Evolutionary conservation across 2,329 filamentous ascomycete genomes (phyloP).

Genomic region (Bipolaris oryzae): DNA sequence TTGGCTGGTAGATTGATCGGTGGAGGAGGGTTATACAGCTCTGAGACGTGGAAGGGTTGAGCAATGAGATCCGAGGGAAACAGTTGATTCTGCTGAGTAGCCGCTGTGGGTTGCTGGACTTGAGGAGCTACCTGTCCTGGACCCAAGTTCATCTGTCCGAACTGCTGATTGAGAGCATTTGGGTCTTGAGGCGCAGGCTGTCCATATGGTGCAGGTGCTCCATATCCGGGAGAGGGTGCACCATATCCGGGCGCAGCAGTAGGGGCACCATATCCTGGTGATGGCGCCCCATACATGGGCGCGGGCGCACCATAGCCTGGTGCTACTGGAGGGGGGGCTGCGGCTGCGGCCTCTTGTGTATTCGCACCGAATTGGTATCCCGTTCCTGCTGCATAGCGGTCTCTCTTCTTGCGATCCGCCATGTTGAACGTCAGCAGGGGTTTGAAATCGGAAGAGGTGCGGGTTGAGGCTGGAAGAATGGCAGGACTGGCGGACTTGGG

Average conservation of each 20-base stretch:
- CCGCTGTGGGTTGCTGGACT: slow-evolving; percentile 39
- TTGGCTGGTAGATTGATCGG: slow-evolving; percentile 90
- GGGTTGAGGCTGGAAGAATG: slow-evolving; percentile 16
- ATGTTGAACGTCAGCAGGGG: slow-evolving; percentile 30
- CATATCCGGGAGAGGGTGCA: slow-evolving; percentile 41
- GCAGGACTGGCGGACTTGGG: slow-evolving; percentile 23
- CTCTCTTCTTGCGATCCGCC: slow-evolving; percentile 75
- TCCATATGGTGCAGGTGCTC: slow-evolving; percentile 30
- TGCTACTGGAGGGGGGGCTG: slow-evolving; percentile 41
- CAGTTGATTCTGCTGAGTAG: slow-evolving; percentile 71
- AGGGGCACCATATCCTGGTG: slow-evolving; percentile 43
- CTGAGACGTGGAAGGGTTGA: slow-evolving; percentile 91
- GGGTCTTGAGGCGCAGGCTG: slow-evolving; percentile 63
- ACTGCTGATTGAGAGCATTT: slow-evolving; percentile 72
- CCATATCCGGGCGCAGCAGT: slow-evolving; percentile 48
- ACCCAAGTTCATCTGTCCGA: slow-evolving; percentile 76
- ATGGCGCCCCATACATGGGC: slow-evolving; percentile 44
- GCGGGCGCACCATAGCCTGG: slow-evolving; percentile 40
- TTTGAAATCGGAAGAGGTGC: slow-evolving; percentile 12
- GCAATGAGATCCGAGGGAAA: slow-evolving; percentile 90
- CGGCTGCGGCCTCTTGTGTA: slow-evolving; percentile 63
- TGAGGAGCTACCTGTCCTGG: slow-evolving; percentile 46
- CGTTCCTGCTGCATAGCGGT: slow-evolving; percentile 90
- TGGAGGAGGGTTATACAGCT: slow-evolving; percentile 89
- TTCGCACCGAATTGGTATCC: slow-evolving; percentile 97